Base-by-base conservation (phyloP, 495 filamentous ascomycete genomes). In the Penicillium pancosmium region DNA sequence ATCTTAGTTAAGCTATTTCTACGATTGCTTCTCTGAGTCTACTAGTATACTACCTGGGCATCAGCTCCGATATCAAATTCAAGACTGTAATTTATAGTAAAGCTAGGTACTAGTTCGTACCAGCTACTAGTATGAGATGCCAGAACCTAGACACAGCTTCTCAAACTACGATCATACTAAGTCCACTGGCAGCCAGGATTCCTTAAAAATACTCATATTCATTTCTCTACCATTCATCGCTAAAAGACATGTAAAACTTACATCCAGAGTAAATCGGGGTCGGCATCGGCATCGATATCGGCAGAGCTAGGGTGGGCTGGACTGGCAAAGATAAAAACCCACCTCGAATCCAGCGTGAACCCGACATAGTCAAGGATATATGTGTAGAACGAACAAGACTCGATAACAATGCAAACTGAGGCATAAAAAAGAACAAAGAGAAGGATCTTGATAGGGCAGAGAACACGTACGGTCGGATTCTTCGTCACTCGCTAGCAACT, bases 221-320 rank as follows among this genome's bases (percentile, higher is more conserved):
- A 16, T 16, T 18, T 18, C 41, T 19, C 15, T 44, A 40, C 41
- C 16, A 18, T 5, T 12, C 11, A 59, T 41, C 61, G 54, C 60
- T 55, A 54, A 59, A 60, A 54, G 46, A 51, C 27, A 31, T 31
- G 27, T 54, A 53, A 62, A 51, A 68, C 65, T 66, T 63, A 68
- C 66, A 61, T 63, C 48, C 43, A 48, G 52, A 40, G 54, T 34
- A 54, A 46, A 63, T 63, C 41, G 15, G 15, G 5, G 5, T 44
- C 41, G 41, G 41, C 41, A 44, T 16, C 16, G 15, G 41, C 54
- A 60, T 58, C 27, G 50, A 52, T 49, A 46, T 51, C 36, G 36
- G 36, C 11, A 38, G 8, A 31, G 27, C 36, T n/a, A 12, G 11
- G 35, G 7, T 15, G 27, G 15, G 10, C 36, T 38, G 36, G 15